Conservation (phyloP, 2,329 filamentous ascomycete species). For the Sclerotinia subarctica region DNA sequence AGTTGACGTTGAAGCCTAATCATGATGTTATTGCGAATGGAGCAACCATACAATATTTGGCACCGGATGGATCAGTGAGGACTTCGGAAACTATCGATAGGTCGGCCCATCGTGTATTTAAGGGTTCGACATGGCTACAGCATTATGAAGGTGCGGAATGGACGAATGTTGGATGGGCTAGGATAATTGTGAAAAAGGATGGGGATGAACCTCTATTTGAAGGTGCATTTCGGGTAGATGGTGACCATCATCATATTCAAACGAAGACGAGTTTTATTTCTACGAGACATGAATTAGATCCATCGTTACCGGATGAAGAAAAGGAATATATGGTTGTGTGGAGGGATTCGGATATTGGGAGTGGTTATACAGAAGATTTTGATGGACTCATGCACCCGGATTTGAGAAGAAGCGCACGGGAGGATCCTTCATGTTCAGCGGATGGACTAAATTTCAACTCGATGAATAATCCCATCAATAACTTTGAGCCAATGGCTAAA, state of each 20-base stretch:
- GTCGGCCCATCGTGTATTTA: conserved; percentile 76
- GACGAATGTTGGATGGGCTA: conserved; percentile 81
- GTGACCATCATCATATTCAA: conserved; percentile 84
- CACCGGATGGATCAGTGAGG: conserved; percentile 64
- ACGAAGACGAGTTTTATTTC: conserved; percentile 69
- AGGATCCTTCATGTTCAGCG: conserved; percentile 60
- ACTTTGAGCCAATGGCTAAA: conserved; percentile 38
- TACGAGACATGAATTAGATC: conserved; percentile 70
- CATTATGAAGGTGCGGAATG: conserved; percentile 60
- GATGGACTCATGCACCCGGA: conserved; percentile 50
- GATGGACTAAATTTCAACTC: conserved; percentile 79
- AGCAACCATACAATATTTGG: conserved; percentile 70
- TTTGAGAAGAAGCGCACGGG: conserved; percentile 32
- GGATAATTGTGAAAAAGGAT: conserved; percentile 74
- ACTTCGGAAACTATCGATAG: conserved; percentile 68
- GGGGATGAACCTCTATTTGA: conserved; percentile 80
- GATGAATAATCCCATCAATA: conserved; percentile 67
- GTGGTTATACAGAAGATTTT: conserved; percentile 39
- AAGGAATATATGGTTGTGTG: conserved; percentile 86
- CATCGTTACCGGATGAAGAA: conserved; percentile 48
- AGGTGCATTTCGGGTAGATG: conserved; percentile 77
- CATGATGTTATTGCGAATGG: conserved; percentile 80
- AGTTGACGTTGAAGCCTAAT: conserved; percentile 82
- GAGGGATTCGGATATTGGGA: conserved; percentile 78
- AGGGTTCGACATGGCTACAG: conserved; percentile 71